Evolutionary conservation across 495 filamentous ascomycete species (phyloP), one percentile per base, ranked within the genome.

Genomic region (Penicillium nucicola): DNA sequence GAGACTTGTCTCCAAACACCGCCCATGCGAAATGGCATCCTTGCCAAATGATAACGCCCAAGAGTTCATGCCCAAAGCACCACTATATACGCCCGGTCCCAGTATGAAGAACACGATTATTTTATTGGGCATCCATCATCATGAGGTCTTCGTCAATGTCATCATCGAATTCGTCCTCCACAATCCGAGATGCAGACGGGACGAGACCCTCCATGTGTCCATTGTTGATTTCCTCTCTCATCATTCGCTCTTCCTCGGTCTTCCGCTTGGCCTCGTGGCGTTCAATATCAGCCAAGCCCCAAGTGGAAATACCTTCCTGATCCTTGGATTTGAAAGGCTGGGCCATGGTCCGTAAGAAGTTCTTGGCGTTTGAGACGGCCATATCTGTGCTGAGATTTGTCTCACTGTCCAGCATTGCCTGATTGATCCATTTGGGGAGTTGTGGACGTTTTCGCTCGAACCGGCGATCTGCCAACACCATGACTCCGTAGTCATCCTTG

Each of bases 401-500:
- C 54, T 96, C 90, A 37, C 82, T 83, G 14, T 95, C 91, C 15
- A 87, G 65, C 61, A 99, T 74, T 1, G 87, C 90, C 61, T 93
- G 87, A 57, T 86, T 88, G 66, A 99, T 99, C 95, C 95, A 99
- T 64, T 95, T 95, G 1, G 95, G 95, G 42, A 99, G 77, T 69
- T 99, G 95, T 11, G 61, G 76, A 22, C 92, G 80, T 69, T 97
- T 97, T 72, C 88, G 87, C 64, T 86, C 81, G 71, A 97, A 99
- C 6, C 95, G 81, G 10, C 87, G 80, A 67, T 99, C 95, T 13
- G 95, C 95, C 14, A 99, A 72, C 11, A 99, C 91, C 93, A 99
- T 99, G 67, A 97, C 86, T 3, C 95, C 95, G 70, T 99, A 99
- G 65, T 99, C 93, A 64, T 97, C 93, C 67, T 98, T 98, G 30